These are phyloP conservation scores for Didymella pinodella DNA, from an alignment of 2,329 filamentous ascomycete species.

Conservation along the genomic window DNA sequence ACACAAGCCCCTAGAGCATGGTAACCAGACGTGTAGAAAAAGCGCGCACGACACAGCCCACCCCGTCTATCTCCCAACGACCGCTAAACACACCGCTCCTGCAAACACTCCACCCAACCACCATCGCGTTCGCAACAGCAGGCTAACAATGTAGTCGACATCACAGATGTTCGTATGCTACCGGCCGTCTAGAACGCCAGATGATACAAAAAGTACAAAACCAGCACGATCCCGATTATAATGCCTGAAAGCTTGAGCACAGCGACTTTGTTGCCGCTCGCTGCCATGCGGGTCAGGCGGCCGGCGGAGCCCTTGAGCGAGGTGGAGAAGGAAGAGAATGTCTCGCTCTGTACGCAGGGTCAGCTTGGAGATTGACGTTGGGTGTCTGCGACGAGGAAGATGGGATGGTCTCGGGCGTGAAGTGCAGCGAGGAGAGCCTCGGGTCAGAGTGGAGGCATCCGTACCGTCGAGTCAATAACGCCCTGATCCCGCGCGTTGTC, in stretches of 20 bases:
- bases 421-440: not conserved
- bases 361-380: too few species aligned
- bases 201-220: slow-evolving; percentile 56
- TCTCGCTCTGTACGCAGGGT: slow-evolving; percentile 70
- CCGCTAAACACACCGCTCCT: too few species aligned
- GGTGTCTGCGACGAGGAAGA: not conserved
- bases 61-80: not conserved
- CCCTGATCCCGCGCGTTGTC: slow-evolving; percentile 90
- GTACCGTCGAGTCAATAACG: slow-evolving; percentile 79
- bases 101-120: too few species aligned
- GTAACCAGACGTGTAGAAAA: not conserved
- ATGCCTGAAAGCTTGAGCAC: slow-evolving; percentile 90
- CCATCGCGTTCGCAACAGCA: too few species aligned
- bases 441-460: not conserved
- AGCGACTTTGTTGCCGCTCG: slow-evolving; percentile 87
- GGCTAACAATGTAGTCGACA: not conserved
- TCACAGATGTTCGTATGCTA: not conserved
- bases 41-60: not conserved
- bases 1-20: not conserved
- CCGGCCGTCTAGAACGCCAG: slow-evolving; percentile 10
- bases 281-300: slow-evolving; percentile 88
- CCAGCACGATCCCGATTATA: slow-evolving; percentile 73
- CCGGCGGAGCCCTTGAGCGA: slow-evolving; percentile 84
- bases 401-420: too few species aligned
- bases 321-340: slow-evolving; percentile 86